These are phyloP conservation scores for Lactarius deliciosus DNA, from an alignment of 768 basidiomycete genomes.

Conservation along the genomic window DNA sequence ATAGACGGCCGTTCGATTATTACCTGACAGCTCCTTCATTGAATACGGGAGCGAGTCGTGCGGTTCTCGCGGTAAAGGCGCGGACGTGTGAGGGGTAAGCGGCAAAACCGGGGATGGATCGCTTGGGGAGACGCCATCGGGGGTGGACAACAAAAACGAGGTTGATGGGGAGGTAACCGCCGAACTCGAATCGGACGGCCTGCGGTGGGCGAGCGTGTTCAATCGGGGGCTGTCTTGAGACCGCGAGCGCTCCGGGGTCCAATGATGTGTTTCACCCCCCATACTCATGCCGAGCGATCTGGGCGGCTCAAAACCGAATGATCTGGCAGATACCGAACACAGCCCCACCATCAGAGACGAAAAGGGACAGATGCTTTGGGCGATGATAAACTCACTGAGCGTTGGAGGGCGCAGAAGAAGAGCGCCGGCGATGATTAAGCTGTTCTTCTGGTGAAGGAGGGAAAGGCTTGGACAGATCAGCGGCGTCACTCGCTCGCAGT, in stretches of 20 bases:
- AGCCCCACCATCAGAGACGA: neutral
- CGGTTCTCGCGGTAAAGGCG: conserved; percentile 17
- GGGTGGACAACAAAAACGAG: conserved; percentile 27
- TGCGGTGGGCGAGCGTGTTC: conserved; percentile 18
- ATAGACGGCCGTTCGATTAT: conserved; percentile 11
- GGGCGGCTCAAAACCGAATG: conserved; percentile 5
- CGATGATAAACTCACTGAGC: conserved; percentile 14
- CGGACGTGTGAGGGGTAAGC: conserved; percentile 19
- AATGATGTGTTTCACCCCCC: conserved; percentile 19
- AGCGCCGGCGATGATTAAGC: conserved; percentile 15
- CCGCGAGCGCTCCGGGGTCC: conserved; percentile 24
- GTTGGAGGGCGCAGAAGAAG: conserved; percentile 20
- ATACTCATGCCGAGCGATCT: conserved; percentile 1
- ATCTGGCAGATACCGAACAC: conserved; percentile 7
- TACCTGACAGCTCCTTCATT: conserved; percentile 11
- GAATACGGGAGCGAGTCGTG: conserved; percentile 6
- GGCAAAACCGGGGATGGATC: conserved; percentile 29
- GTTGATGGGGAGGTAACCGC: conserved; percentile 27
- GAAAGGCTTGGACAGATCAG: neutral
- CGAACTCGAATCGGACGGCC: conserved; percentile 24
- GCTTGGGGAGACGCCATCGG: conserved; percentile 27
- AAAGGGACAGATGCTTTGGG: neutral
- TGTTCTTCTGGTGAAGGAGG: conserved; percentile 7
- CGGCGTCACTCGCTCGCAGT: conserved; percentile 20
- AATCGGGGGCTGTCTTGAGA: conserved; percentile 14